Conservation (phyloP, 164 flowering plant genomes). For the Vitis vinifera region ASM3070453v1 NC_081807.1:17164001-17164500, state of each 20-base stretch:
- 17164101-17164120: not conserved
- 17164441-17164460: constrained; percentile 45
- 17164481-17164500: constrained; percentile 41
- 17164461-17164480: constrained; percentile 42
- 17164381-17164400: constrained; percentile 68
- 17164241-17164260: not conserved
- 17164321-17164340: constrained; percentile 14
- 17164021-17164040: constrained; percentile 32
- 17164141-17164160: not conserved
- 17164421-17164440: constrained; percentile 89
- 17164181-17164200: not conserved
- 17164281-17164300: not conserved
- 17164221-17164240: no score
- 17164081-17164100: not conserved
- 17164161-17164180: not conserved
- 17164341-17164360: constrained; percentile 36
- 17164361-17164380: constrained; percentile 80
- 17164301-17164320: not conserved
- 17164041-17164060: constrained; percentile 44
- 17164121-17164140: not conserved
- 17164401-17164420: constrained; percentile 76
- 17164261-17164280: not conserved
- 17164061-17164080: constrained; percentile 13
- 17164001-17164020: constrained; percentile 79
- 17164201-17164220: no score